Conservation (phyloP, 1,284 basidiomycete species). For the Pyrrhoderma lamaoense region DNA sequence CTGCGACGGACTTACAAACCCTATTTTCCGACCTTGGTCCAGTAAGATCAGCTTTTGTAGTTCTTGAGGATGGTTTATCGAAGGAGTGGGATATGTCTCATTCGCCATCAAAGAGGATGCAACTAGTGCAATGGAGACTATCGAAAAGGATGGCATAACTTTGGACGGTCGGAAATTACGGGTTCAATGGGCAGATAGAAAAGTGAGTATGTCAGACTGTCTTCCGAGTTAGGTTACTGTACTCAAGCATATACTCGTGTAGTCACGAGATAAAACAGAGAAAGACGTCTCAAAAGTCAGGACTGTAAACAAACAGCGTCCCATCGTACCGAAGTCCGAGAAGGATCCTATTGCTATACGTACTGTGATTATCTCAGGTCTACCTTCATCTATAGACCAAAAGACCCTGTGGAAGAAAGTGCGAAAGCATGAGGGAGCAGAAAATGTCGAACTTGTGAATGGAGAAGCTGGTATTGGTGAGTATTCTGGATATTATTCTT, state of each 20-base stretch:
- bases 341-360: slow-evolving; percentile 71
- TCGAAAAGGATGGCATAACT: slow-evolving; percentile 46
- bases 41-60: slow-evolving; percentile 90
- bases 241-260: not conserved
- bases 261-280: slow-evolving; percentile 25
- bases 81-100: slow-evolving; percentile 97
- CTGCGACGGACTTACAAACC: slow-evolving; percentile 84
- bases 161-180: slow-evolving; percentile 64
- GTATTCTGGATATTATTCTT: not conserved
- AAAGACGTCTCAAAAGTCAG: slow-evolving; percentile 25
- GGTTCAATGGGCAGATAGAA: slow-evolving; percentile 75
- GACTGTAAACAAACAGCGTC: not conserved
- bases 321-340: slow-evolving; percentile 32
- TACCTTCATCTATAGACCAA: slow-evolving; percentile 63
- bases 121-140: slow-evolving; percentile 59
- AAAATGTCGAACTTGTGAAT: slow-evolving; percentile 37
- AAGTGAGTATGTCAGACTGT: slow-evolving; percentile 38
- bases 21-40: slow-evolving; percentile 95
- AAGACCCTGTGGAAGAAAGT: slow-evolving; percentile 86
- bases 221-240: not conserved
- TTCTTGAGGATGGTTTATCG: slow-evolving; percentile 73
- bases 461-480: slow-evolving; percentile 12
- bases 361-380: slow-evolving; percentile 72
- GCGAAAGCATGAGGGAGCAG: slow-evolving; percentile 67
- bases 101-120: slow-evolving; percentile 91